These are phyloP conservation scores for Eucalyptus tenuipes DNA, from an alignment of 345 rosid species.

Conservation along the genomic window DNA sequence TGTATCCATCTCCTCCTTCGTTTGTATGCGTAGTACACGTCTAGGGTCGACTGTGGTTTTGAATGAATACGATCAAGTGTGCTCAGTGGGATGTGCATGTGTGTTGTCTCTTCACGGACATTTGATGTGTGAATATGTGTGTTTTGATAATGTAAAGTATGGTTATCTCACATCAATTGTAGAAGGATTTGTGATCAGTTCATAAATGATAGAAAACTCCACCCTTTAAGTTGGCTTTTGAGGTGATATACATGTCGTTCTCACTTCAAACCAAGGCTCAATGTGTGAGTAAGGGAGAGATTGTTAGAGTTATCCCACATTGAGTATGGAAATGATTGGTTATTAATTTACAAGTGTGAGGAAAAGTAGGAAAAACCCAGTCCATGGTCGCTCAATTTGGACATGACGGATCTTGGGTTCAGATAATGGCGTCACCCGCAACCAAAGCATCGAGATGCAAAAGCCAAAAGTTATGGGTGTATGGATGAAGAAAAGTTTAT, in stretches of 20 bases:
- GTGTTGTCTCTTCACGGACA: not conserved
- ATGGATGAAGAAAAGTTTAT: not conserved
- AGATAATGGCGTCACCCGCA: not conserved
- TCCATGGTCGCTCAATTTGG: not conserved
- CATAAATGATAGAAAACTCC: fast-evolving
- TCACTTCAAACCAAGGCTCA: no score
- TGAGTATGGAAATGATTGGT: no score
- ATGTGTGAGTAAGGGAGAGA: no score
- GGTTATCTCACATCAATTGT: no score
- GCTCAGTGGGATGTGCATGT: not conserved
- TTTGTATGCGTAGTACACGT: not conserved
- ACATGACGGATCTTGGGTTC: not conserved
- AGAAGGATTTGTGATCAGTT: fast-evolving
- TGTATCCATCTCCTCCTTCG: not conserved
- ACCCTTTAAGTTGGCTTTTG: no score
- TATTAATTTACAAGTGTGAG: no score
- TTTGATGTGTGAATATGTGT: not conserved
- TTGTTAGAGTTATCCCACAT: no score
- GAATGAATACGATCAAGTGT: not conserved
- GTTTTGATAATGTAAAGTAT: no score
- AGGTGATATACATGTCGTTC: fast-evolving
- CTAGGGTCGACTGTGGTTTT: not conserved
- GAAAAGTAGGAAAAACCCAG: no score
- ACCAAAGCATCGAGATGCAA: not conserved
- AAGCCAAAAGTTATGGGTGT: not conserved